A percentile compares a stretch with the other conserved stretches of the same genome.
phyloP scores from a whole-genome alignment of 306 rosid species.

The Vigna trinervia region DNA sequence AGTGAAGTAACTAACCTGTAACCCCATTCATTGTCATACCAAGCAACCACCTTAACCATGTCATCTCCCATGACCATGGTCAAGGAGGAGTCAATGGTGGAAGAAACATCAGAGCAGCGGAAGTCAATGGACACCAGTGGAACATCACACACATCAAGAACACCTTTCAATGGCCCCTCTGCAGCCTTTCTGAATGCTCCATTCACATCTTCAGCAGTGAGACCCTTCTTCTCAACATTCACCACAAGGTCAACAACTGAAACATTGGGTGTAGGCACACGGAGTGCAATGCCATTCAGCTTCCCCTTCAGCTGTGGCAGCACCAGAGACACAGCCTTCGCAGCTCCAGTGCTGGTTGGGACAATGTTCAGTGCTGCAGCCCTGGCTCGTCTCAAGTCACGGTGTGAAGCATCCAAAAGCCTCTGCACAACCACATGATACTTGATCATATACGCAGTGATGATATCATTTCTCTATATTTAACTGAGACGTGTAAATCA shows the following conservation, averaged over 20 bases:
- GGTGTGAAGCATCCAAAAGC: conserved; percentile 96
- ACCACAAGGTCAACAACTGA: conserved; percentile 95
- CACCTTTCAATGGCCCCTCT: conserved; percentile 78
- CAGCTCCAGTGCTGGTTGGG: conserved; percentile 99
- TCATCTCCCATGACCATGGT: conserved; percentile 99
- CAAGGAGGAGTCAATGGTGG: conserved; percentile 91
- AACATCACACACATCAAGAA: conserved; percentile 89
- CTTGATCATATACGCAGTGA: too few species aligned
- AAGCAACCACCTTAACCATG: conserved; percentile 98
- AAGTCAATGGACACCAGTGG: conserved; percentile 97
- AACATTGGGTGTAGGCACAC: conserved; percentile 97
- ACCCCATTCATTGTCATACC: conserved; percentile 99
- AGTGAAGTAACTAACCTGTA: conserved; percentile 73
- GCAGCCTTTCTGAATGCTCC: conserved; percentile 96
- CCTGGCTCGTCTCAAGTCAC: conserved; percentile 95
- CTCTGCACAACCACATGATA: conserved; percentile 56
- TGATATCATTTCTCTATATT: too few species aligned
- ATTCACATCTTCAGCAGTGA: conserved; percentile 91
- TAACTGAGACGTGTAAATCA: background rate
- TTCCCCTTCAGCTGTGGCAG: conserved; percentile 94
- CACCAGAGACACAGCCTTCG: conserved; percentile 95
- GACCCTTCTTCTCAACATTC: conserved; percentile 88
- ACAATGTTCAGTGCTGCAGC: conserved; percentile 98
- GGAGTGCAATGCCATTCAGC: conserved; percentile 95
- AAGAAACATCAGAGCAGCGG: conserved; percentile 86